Conservation (phyloP, 371 early-diverging fungal genomes). For the Mucor lusitanicus region DNA sequence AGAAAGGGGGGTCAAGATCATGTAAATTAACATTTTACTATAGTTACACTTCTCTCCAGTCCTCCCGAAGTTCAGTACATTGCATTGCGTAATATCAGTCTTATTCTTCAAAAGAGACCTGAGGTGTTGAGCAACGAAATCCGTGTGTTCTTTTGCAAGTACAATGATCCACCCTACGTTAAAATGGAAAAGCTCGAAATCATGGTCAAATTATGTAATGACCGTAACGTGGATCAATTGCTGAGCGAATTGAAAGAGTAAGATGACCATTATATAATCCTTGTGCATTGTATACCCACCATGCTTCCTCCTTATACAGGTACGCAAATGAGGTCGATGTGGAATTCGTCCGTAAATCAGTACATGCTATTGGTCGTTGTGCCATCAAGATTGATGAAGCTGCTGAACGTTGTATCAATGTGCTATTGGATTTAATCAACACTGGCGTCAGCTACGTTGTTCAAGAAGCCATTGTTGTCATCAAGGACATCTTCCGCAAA, state of each 20-base stretch:
- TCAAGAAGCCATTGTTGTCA: constrained; percentile 91
- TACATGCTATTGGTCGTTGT: constrained; percentile 90
- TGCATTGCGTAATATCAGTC: constrained; percentile 91
- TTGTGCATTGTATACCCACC: background rate
- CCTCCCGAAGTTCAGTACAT: constrained; percentile 96
- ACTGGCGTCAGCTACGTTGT: constrained; percentile 90
- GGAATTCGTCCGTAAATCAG: constrained; percentile 92
- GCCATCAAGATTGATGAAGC: constrained; percentile 91
- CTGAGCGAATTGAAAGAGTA: constrained; percentile 92
- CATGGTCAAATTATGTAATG: constrained; percentile 85
- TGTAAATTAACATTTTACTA: background rate
- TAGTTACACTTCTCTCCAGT: constrained; percentile 87
- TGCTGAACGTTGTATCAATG: constrained; percentile 86
- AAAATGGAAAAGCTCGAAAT: constrained; percentile 96
- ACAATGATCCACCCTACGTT: constrained; percentile 98
- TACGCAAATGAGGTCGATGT: constrained; percentile 97
- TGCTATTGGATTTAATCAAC: constrained; percentile 87
- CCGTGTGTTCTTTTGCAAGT: constrained; percentile 97
- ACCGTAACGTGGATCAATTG: constrained; percentile 87
- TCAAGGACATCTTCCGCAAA: constrained; percentile 94
- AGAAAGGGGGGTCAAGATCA: background rate
- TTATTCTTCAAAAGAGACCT: constrained; percentile 93
- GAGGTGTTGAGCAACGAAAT: constrained; percentile 89
- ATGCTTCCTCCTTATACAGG: constrained; percentile 31
- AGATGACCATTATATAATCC: constrained; percentile 13